Percentiles rank a stretch among this genome's conserved stretches.
Evolutionary conservation across 2,329 filamentous ascomycete species (phyloP).

Genomic region (Stemphylium beticola): DNA sequence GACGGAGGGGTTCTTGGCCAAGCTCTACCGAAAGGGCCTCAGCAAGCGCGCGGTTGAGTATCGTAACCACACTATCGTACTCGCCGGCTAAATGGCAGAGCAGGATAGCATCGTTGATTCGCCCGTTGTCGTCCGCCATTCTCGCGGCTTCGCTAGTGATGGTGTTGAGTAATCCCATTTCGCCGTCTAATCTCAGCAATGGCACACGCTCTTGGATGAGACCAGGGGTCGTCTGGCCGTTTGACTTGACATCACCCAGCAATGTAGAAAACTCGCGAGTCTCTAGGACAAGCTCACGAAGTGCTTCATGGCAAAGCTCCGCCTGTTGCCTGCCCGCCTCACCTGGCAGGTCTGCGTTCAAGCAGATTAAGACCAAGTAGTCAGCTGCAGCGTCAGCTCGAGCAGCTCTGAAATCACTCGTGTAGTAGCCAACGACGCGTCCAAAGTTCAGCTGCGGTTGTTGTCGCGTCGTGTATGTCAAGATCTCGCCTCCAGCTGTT

Average conservation of each 20-base stretch:
- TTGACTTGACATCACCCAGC: slow-evolving; percentile 85
- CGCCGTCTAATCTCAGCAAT: slow-evolving; percentile 79
- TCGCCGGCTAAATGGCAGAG: slow-evolving; percentile 94
- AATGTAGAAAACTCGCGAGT: slow-evolving; percentile 94
- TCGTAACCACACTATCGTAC: slow-evolving; percentile 90
- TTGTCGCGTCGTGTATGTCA: slow-evolving; percentile 70
- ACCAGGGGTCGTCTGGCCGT: slow-evolving; percentile 84
- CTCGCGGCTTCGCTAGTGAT: slow-evolving; percentile 92
- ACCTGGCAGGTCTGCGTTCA: slow-evolving; percentile 82
- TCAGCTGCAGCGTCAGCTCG: slow-evolving; percentile 90
- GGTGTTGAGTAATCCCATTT: slow-evolving; percentile 85
- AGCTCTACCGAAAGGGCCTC: slow-evolving; percentile 88
- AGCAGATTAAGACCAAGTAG: slow-evolving; percentile 88
- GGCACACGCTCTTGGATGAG: slow-evolving; percentile 84
- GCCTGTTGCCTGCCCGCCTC: slow-evolving; percentile 78
- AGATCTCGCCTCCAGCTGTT: slow-evolving; percentile 67
- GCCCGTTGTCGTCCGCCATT: slow-evolving; percentile 91
- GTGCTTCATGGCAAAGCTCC: slow-evolving; percentile 85
- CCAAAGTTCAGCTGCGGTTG: slow-evolving; percentile 91
- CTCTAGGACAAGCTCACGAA: slow-evolving; percentile 94
- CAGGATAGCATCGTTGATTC: slow-evolving; percentile 90
- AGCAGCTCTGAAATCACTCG: slow-evolving; percentile 90
- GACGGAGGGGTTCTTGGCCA: slow-evolving; percentile 77
- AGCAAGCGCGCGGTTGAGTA: slow-evolving; percentile 87
- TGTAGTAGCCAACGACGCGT: slow-evolving; percentile 92